Evolutionary conservation across 768 basidiomycete genomes (phyloP).

Genomic region (Leccinum ochraceum): DNA sequence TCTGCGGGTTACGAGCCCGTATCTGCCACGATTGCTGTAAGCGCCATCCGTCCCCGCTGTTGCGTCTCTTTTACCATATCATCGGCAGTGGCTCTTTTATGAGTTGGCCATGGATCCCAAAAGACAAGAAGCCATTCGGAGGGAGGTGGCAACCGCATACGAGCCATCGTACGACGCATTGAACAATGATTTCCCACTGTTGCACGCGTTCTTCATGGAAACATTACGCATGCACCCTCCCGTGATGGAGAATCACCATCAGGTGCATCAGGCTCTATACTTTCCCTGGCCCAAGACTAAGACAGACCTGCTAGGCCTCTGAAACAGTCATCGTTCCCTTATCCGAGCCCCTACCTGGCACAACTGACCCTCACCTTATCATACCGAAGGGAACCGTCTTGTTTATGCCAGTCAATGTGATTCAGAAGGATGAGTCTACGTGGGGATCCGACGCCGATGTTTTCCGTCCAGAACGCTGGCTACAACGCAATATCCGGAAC

Average conservation of each 20-base stretch:
- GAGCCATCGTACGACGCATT: conserved; percentile 55
- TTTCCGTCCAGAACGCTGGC: conserved; percentile 67
- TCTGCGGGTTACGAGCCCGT: conserved; percentile 53
- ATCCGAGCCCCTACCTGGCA: conserved; percentile 49
- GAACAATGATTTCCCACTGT: conserved; percentile 48
- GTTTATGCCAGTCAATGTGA: conserved; percentile 56
- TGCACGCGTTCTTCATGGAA: conserved; percentile 64
- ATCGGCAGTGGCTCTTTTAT: conserved; percentile 61
- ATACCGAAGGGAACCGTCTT: conserved; percentile 60
- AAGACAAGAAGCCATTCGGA: conserved; percentile 57
- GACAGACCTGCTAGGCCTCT: conserved; percentile 39
- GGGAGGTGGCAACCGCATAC: conserved; percentile 47
- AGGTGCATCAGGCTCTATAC: conserved; percentile 34
- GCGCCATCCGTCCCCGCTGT: conserved; percentile 3
- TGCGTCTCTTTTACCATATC: conserved; percentile 8
- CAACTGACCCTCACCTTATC: conserved; percentile 42
- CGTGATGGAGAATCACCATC: conserved; percentile 66
- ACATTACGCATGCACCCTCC: conserved; percentile 62
- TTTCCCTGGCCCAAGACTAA: conserved; percentile 8
- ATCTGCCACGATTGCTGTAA: conserved; percentile 38
- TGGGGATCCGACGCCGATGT: conserved; percentile 63
- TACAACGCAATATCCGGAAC: conserved; percentile 40
- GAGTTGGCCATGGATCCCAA: conserved; percentile 54
- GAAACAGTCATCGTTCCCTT: conserved; percentile 57
- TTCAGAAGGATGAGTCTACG: conserved; percentile 49